Percentiles rank a stretch among this genome's conserved stretches.
phyloP scores from a whole-genome alignment of 106 monocot genomes.

The Phalaenopsis aphrodite region DNA sequence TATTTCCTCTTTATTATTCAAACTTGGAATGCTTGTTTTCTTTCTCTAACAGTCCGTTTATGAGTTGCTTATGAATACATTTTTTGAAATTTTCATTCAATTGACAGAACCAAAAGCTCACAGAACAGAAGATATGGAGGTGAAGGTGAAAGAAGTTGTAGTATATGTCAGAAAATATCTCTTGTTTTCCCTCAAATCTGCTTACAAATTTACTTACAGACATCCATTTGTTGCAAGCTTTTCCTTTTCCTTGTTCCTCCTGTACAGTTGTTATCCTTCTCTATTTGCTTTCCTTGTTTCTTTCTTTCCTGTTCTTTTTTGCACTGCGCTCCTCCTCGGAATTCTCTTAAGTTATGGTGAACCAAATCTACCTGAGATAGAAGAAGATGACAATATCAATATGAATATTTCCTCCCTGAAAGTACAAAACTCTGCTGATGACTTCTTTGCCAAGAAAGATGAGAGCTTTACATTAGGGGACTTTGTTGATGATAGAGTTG shows the following conservation, averaged over 20 bases:
- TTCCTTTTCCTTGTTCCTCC: slow-evolving; percentile 34
- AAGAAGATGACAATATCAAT: slow-evolving; percentile 30
- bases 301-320: slow-evolving; percentile 70
- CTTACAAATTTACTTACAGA: slow-evolving; percentile 27
- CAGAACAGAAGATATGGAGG: slow-evolving; percentile 14
- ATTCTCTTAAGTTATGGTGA: slow-evolving; percentile 72
- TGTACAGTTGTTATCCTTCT: slow-evolving; percentile 53
- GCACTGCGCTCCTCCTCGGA: slow-evolving; percentile 82
- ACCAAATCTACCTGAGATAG: slow-evolving; percentile 57
- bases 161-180: slow-evolving; percentile 29
- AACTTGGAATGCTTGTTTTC: too few relatives aligned
- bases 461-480: background rate
- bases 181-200: slow-evolving; percentile 23
- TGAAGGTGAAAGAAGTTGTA: slow-evolving; percentile 26
- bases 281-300: slow-evolving; percentile 66
- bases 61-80: too few relatives aligned
- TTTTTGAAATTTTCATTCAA: background rate
- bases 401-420: slow-evolving; percentile 28
- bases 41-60: too few relatives aligned
- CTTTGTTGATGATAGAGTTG: background rate
- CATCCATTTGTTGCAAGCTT: slow-evolving; percentile 54
- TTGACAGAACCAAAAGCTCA: background rate
- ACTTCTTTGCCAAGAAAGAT: slow-evolving; percentile 5
- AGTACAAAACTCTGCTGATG: slow-evolving; percentile 2
- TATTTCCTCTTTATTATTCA: too few relatives aligned